Conservation (phyloP, 1,139 yeast species). For the Suhomyces terraborum region DNA sequence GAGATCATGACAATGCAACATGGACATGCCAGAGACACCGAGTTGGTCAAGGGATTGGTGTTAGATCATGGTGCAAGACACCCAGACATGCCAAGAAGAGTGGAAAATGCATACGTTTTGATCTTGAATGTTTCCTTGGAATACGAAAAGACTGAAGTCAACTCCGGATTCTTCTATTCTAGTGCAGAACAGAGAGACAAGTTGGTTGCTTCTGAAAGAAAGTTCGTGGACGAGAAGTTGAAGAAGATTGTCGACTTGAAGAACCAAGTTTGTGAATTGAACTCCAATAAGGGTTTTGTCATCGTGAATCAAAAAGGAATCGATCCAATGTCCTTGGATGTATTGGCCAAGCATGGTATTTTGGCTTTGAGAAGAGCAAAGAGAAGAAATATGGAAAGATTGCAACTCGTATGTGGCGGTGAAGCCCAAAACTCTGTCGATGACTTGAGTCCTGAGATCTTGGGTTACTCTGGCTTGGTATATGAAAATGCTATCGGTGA, state of each 20-base stretch:
- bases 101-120: conserved; percentile 80
- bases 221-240: conserved; percentile 91
- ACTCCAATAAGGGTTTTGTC: conserved; percentile 78
- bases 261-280: conserved; percentile 84
- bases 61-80: conserved; percentile 99
- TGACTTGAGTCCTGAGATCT: conserved; percentile 78
- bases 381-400: conserved; percentile 98
- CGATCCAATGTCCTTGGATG: conserved; percentile 96
- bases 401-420: conserved; percentile 95
- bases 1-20: conserved; percentile 99
- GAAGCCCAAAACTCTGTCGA: conserved; percentile 98
- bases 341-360: conserved; percentile 89
- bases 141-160: conserved; percentile 97
- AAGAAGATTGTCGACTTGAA: conserved; percentile 89
- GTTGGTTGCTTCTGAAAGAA: conserved; percentile 90
- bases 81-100: conserved; percentile 96
- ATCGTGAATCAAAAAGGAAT: conserved; percentile 98
- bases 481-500: conserved; percentile 95
- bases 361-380: conserved; percentile 96
- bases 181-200: conserved; percentile 96
- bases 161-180: conserved; percentile 93
- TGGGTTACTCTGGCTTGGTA: conserved; percentile 90
- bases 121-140: conserved; percentile 93
- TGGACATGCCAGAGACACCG: conserved; percentile 80
- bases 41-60: conserved; percentile 83